phyloP scores from a whole-genome alignment of 257 asterid genomes.

The Paulownia fortunei region DNA sequence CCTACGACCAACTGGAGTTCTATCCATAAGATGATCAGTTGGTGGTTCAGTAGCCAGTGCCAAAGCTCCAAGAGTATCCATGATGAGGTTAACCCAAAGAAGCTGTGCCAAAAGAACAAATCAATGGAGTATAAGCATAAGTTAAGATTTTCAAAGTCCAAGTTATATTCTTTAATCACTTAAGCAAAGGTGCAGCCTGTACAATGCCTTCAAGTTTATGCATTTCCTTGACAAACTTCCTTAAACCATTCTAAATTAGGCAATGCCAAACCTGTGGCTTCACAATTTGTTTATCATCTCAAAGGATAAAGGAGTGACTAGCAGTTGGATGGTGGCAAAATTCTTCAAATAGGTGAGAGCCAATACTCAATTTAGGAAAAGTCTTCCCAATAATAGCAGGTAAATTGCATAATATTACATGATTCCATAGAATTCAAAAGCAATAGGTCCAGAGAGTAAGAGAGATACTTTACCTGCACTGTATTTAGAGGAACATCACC shows the following conservation, averaged over 20 bases:
- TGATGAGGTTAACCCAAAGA: slow-evolving; percentile 96
- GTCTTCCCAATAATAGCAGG: neutral
- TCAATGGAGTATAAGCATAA: neutral
- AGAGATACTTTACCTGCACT: slow-evolving; percentile 69
- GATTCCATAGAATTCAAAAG: neutral
- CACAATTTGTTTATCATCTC: neutral
- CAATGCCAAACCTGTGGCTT: neutral
- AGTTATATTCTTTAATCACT: neutral
- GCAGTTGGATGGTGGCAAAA: neutral
- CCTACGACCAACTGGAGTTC: slow-evolving; percentile 98
- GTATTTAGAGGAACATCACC: slow-evolving; percentile 93
- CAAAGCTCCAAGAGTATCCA: slow-evolving; percentile 98
- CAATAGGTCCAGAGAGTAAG: neutral
- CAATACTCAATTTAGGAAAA: neutral
- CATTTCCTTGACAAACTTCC: neutral
- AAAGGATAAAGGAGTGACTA: neutral
- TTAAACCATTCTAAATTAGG: neutral
- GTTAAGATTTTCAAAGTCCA: neutral
- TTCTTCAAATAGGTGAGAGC: neutral
- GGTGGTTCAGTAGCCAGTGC: slow-evolving; percentile 99
- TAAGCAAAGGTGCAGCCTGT: neutral
- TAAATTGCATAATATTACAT: neutral
- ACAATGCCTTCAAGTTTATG: neutral
- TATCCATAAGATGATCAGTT: slow-evolving; percentile 86
- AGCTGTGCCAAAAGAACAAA: slow-evolving; percentile 54